phyloP scores from a whole-genome alignment of 2,329 filamentous ascomycete species.

The Aspergillus phoenicis region DNA sequence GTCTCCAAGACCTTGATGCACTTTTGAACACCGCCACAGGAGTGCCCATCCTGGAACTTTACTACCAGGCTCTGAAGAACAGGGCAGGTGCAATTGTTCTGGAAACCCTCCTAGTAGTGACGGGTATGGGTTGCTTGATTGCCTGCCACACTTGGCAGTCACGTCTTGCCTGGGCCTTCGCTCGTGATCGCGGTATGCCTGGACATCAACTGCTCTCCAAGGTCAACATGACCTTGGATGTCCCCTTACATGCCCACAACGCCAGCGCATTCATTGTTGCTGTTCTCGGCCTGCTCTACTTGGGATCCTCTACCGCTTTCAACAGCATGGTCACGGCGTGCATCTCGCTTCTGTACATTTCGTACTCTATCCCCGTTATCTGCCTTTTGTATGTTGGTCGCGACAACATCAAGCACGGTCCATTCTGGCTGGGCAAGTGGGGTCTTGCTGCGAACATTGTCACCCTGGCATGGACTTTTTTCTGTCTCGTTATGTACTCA shows the following conservation, averaged over 20 bases:
- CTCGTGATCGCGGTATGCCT: conserved; percentile 53
- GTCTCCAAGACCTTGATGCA: conserved; percentile 47
- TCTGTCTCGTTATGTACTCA: conserved; percentile 41
- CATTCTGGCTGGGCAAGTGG: conserved; percentile 52
- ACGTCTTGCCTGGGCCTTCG: conserved; percentile 56
- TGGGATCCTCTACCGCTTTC: conserved; percentile 47
- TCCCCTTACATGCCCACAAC: conserved; percentile 51
- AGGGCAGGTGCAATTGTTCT: conserved; percentile 51
- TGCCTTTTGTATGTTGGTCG: conserved; percentile 51
- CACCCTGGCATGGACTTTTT: conserved; percentile 49
- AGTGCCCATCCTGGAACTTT: conserved; percentile 54
- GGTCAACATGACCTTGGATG: conserved; percentile 46
- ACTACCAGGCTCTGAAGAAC: conserved; percentile 47
- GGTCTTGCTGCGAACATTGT: conserved; percentile 49
- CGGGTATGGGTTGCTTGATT: conserved; percentile 51
- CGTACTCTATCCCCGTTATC: conserved; percentile 51
- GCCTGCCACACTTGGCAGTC: conserved; percentile 56
- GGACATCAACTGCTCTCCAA: conserved; percentile 44
- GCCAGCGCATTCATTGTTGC: conserved; percentile 51
- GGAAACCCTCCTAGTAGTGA: conserved; percentile 50
- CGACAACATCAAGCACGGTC: conserved; percentile 48
- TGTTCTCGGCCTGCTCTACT: conserved; percentile 51
- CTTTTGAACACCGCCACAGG: conserved; percentile 46
- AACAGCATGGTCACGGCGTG: conserved; percentile 50
- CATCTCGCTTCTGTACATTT: conserved; percentile 52